Base-by-base conservation (phyloP, 139 green algal genomes). In the Chlamydomonas eustigma region DNA sequence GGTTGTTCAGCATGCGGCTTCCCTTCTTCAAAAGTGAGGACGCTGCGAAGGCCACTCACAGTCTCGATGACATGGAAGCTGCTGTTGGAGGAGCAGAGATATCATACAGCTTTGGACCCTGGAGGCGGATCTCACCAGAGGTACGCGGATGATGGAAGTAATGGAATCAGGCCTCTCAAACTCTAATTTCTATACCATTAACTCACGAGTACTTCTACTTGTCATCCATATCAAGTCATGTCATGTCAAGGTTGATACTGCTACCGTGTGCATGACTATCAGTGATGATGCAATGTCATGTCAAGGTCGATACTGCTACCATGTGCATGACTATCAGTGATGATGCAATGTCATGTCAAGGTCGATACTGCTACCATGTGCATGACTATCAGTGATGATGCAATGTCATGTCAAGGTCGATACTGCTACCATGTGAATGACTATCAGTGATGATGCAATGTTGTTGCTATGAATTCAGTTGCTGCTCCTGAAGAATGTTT, bases 51-150 rank as follows among this genome's bases (percentile, higher is more conserved):
- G 12, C 65, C 24, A 73, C 78, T 1, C 51, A 70, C 28, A 80
- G 68, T 36, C 51, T 87, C 12, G 82, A 87, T 18, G 82, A 87
- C 65, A 80, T 87, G 1, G 73, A 69, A 1, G 36, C 50, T 22
- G 75, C 82, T 5, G 83, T 89, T 3, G 68, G 36, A 18, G 35
- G 68, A 28, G 50, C 65, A 0, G 8, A 39, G 39, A 74, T 79
- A 38, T 18, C 31, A 2, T 84, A 71, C 50, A 71, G 84, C 74
- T 85, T 79, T 34, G 82, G 80, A 4, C 82, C 85, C 3, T 90
- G 82, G 82, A 52, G 74, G 12, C 50, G 12, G 28, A 88, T 88
- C 81, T 83, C 73, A 2, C 30, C 64, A 0, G 74, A 90, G 76
- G 82, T 73, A 18, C 31, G 58, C 18, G 44, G 44, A 58, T 28